Conservation (phyloP, 2,329 filamentous ascomycete species). For the Penicillium griseofulvum region DNA sequence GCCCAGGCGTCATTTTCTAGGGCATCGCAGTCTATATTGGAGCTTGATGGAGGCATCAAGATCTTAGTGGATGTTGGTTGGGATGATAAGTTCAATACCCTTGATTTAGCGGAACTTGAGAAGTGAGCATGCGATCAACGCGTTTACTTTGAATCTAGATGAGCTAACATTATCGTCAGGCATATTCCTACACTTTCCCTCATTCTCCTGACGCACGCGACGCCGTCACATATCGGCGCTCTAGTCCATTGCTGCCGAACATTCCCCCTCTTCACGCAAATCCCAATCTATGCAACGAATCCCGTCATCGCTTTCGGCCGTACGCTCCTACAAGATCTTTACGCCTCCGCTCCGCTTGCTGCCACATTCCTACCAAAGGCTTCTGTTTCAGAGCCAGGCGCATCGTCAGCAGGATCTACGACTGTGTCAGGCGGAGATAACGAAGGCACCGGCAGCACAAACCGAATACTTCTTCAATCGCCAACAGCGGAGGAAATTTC, state of each 20-base stretch:
- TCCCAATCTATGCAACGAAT: conserved; percentile 90
- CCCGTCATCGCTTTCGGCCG: conserved; percentile 92
- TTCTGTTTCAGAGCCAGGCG: conserved; percentile 61
- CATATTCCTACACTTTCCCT: conserved; percentile 89
- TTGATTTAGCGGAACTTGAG: conserved; percentile 81
- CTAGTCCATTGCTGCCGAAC: conserved; percentile 97
- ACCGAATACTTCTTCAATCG: conserved; percentile 59
- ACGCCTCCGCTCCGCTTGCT: conserved; percentile 83
- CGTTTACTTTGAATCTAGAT: not conserved
- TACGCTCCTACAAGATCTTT: conserved; percentile 86
- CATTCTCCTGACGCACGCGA: conserved; percentile 92
- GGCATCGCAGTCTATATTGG: conserved; percentile 90
- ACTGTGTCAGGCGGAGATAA: conserved; percentile 32
- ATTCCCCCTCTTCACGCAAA: conserved; percentile 83
- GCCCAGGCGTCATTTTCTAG: conserved; percentile 76
- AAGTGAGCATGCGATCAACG: conserved; percentile 58
- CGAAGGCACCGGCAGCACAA: conserved; percentile 27
- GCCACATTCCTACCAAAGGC: conserved; percentile 75
- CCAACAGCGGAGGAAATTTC: conserved; percentile 87
- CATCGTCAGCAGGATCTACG: conserved; percentile 42
- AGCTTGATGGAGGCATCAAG: conserved; percentile 95
- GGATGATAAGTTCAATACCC: conserved; percentile 85
- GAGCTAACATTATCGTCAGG: conserved; percentile 47
- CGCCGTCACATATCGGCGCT: conserved; percentile 83
- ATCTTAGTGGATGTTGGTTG: conserved; percentile 92